Evolutionary conservation across 148 eudicot genomes (phyloP), one percentile per base, ranked within the genome.

Genomic region (Heliosperma pusillum): DNA sequence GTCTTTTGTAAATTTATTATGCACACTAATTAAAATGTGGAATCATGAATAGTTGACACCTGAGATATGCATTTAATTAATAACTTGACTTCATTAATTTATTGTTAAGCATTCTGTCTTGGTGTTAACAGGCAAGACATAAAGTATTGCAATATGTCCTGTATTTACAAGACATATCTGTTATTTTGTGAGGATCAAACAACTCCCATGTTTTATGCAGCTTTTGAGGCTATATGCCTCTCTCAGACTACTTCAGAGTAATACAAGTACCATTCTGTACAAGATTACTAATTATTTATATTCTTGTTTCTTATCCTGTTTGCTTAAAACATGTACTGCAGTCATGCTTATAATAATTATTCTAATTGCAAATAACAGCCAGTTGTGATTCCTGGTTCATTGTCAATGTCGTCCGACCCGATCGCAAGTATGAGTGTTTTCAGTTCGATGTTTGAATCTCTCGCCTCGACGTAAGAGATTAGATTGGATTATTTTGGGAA

Each of bases 191-290:
- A 69, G 33, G 61, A 55, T 67, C 55, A 67, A 40, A 40, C 53
- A 66, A 57, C 42, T 74, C 77, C 50, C 79, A 65, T 74, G 76
- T 71, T 44, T 60, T 70, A 42, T 80, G 75, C 74, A 53, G 27
- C 56, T 70, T 64, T 74, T 69, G 73, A 77, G 80, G 80, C 24
- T 70, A 45, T 24, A 36, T 77, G 77, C 52, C 78, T 74, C 79
- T 44, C 64, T 73, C 4, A 24, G 75, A 77, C 83, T 77, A 40
- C 53, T 80, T 83, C 82, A 75, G 25, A 77, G 58, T 60, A 58
- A 70, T 66, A 57, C 70, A 44, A 25, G 33, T 30, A 66, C 47
- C 67, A 57, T 19, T 42, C 26, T 20, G 50, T 67, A 10, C 24
- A 67, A 65, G 7, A 71, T 74, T 22, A 42, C 62, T 26, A 33